Base-by-base conservation (phyloP, 768 basidiomycete species). In the Russula emetica region DNA sequence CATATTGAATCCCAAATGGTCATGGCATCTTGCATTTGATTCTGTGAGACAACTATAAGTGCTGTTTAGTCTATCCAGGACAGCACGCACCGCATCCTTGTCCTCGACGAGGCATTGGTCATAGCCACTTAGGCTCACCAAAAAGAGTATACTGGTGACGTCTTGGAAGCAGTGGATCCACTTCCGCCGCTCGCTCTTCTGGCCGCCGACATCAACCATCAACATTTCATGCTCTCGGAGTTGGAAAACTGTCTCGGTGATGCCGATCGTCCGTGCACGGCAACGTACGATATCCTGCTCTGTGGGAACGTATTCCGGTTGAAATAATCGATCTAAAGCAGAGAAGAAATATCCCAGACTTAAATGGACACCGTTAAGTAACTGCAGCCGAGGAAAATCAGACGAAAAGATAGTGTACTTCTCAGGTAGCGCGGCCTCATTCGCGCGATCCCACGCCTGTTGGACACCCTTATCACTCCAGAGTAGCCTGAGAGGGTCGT, bases 1-100 rank as follows among this genome's bases (percentile, higher is more conserved):
- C 93, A 95, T 82, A 98, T 95, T 47, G 93, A 94, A 70, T 98
- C 94, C 88, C 94, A 98, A 55, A 98, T 92, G n/a, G 92, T 92
- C 86, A 98, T 90, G 1, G 94, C 92, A 67, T 98, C 94, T 78
- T 95, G 91, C 94, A 98, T 96, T 86, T 96, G 94, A 72, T 98
- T 98, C 89, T 94, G 70, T 8, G 34, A 40, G 65, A 64, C 62
- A 30, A 63, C 61, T 22, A 36, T 56, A 38, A 63, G 60, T 22
- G 34, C 30, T 24, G 16, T 30, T 20, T 30, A 28, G 24, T 36
- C 36, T n/a, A 1, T 38, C 55, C 66, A 52, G 61, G 60, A 60
- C 28, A 32, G 26, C 10, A 81, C 90, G 62, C 70, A 93, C 91
- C 67, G 91, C 90, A 73, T 94, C 90, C 75, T 85, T 86, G 71